phyloP scores from a whole-genome alignment of 2,329 filamentous ascomycete genomes.

The Ceratocystis variospora region DNA sequence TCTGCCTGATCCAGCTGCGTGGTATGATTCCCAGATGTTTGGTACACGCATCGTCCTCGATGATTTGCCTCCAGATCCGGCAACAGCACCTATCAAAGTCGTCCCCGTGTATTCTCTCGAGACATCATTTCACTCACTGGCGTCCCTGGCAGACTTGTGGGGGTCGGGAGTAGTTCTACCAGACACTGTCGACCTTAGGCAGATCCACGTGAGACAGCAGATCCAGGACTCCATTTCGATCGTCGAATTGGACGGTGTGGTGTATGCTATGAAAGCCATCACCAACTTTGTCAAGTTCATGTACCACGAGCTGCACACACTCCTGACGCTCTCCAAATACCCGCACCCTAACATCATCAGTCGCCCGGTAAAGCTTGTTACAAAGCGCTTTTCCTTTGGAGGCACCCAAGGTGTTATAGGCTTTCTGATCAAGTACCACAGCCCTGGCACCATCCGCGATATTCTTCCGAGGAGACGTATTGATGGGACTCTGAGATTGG shows the following conservation, averaged over 20 bases:
- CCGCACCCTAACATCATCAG: slow-evolving; percentile 41
- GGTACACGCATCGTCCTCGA: slow-evolving; percentile 44
- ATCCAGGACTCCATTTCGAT: slow-evolving; percentile 47
- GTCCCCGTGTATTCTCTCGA: slow-evolving; percentile 41
- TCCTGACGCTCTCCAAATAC: slow-evolving; percentile 33
- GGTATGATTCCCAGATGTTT: slow-evolving; percentile 39
- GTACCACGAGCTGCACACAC: slow-evolving; percentile 45
- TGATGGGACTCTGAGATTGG: slow-evolving; percentile 30
- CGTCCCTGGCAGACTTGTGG: slow-evolving; percentile 34
- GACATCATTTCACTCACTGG: slow-evolving; percentile 34
- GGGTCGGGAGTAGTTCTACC: slow-evolving; percentile 31
- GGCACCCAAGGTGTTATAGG: slow-evolving; percentile 42
- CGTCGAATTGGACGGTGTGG: slow-evolving; percentile 31
- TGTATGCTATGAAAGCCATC: slow-evolving; percentile 45
- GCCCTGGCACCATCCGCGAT: slow-evolving; percentile 42
- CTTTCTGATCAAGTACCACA: slow-evolving; percentile 42
- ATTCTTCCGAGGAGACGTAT: slow-evolving; percentile 38
- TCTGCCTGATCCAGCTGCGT: slow-evolving; percentile 23
- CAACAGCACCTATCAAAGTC: slow-evolving; percentile 34
- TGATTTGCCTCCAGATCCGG: slow-evolving; percentile 35
- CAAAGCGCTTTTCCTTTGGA: slow-evolving; percentile 42
- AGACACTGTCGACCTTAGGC: slow-evolving; percentile 34
- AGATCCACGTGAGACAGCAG: slow-evolving; percentile 38
- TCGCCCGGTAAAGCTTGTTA: slow-evolving; percentile 40
- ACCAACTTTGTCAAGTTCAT: slow-evolving; percentile 45